Evolutionary conservation across 257 asterid species (phyloP), one percentile per base, ranked within the genome.

Genomic region (Salvia miltiorrhiza): DNA sequence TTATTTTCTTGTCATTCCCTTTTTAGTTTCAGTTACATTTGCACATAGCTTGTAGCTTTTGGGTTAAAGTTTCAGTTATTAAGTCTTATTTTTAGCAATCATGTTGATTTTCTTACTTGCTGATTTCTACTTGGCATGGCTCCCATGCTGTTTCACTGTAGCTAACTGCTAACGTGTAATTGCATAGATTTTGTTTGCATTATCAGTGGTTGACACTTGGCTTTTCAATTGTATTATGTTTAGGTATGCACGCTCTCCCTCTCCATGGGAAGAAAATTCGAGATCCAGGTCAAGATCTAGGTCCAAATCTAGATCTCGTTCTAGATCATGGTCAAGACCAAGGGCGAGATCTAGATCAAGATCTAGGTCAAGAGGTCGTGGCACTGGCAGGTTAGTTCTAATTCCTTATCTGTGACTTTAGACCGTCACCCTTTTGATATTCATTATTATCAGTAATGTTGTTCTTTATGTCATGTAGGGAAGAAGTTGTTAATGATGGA

Each of bases 171-270:
- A 82, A 48, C 43, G 66, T 19, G 3, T 45, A 89, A 88, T 13
- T 71, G 54, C 16, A 20, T 49, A 17, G 24, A 24, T 54, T 39
- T 30, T 12, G 61, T 11, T 63, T 26, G 4, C 50, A 7, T 17
- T 10, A 45, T 60, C 19, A 40, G 39, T 77, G 35, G 54, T 61
- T 74, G 77, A 64, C 9, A 21, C 69, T 59, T 57, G 4, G 55
- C 44, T 44, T 64, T 41, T 17, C 35, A 65, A 54, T 47, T 21
- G 26, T 62, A 35, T 73, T 55, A 8, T 69, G 50, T 45, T 72
- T 53, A 88, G 97, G 73, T 73, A 79, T 77, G 90, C 83, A 28
- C 82, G 85, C 60, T 88, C 95, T 78, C 93, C 97, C 58, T 84
- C 96, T 68, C 93, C 97, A 11, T 77, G 88, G 87, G 90, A 82